Percentiles rank a stretch among this genome's conserved stretches.
Evolutionary conservation across 768 basidiomycete genomes (phyloP).

Genomic region (Tricholoma matsutake): DNA sequence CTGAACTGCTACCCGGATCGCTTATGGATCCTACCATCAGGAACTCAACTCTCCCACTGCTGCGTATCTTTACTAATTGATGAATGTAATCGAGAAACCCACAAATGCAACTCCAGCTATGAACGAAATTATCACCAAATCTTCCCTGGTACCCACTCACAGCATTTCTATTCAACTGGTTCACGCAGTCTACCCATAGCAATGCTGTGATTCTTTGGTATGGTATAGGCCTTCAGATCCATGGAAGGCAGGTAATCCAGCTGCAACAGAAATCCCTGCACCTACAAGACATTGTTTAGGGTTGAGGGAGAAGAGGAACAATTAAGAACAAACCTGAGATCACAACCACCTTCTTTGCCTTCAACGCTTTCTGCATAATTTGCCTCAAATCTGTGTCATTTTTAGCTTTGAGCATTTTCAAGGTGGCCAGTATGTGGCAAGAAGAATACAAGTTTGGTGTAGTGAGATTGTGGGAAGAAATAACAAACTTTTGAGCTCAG

Average conservation of each 20-base stretch:
- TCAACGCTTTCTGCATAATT: background rate
- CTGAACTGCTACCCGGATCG: too few relatives aligned
- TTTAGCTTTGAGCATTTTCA: background rate
- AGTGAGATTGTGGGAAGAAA: background rate
- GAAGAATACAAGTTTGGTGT: too few relatives aligned
- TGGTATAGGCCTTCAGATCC: background rate
- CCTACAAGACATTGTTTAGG: background rate
- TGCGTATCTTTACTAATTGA: too few relatives aligned
- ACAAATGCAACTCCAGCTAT: too few relatives aligned
- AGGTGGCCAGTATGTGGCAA: too few relatives aligned
- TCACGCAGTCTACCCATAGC: background rate
- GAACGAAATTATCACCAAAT: too few relatives aligned
- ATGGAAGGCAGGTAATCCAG: background rate
- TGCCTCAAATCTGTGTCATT: background rate
- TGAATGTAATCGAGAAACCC: too few relatives aligned
- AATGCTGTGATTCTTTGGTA: background rate
- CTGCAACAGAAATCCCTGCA: background rate
- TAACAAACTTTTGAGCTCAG: background rate
- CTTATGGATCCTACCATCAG: too few relatives aligned
- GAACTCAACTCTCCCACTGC: too few relatives aligned
- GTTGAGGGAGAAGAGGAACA: background rate
- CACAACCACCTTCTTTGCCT: background rate
- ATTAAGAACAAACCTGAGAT: background rate
- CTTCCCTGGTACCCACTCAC: too few relatives aligned
- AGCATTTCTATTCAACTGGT: too few relatives aligned